These are phyloP conservation scores for Filobasidium floriforme DNA, from an alignment of 768 basidiomycete species.

Conservation along the genomic window DNA sequence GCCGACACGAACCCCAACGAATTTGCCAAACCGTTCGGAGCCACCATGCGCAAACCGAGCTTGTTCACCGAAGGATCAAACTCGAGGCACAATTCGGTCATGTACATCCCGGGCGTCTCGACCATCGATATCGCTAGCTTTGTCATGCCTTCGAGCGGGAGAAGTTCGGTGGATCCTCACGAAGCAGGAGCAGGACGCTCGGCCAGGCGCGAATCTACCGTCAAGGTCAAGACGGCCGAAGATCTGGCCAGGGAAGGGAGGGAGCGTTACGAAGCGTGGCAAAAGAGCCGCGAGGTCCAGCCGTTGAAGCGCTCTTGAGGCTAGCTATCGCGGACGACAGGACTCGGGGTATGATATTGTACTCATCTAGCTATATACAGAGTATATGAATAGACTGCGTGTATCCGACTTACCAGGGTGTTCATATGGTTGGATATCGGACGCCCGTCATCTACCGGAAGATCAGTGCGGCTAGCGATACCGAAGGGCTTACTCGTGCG, in stretches of 20 bases:
- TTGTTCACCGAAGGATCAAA: neutral
- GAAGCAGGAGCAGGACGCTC: neutral
- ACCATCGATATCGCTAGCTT: neutral
- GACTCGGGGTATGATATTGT: no score
- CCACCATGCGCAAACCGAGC: neutral
- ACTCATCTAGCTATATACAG: no score
- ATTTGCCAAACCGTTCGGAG: neutral
- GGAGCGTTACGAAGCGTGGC: slow-evolving; percentile 17
- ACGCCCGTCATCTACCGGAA: no score
- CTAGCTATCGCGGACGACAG: neutral
- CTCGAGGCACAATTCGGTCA: neutral
- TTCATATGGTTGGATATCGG: no score
- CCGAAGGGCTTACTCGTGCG: no score
- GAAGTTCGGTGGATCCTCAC: neutral
- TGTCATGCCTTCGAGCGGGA: neutral
- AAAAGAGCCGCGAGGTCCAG: slow-evolving; percentile 14
- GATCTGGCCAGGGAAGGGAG: slow-evolving; percentile 16
- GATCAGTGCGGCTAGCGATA: no score
- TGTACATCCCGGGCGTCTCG: neutral
- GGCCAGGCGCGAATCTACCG: neutral
- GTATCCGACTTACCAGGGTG: no score
- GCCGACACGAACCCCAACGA: neutral
- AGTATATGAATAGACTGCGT: no score
- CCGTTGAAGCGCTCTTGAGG: slow-evolving; percentile 15
- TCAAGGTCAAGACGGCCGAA: slow-evolving; percentile 10